A percentile compares a stretch with the other conserved stretches of the same genome.
phyloP scores from a whole-genome alignment of 2,329 filamentous ascomycete genomes.

The Fusarium euwallaceae region DNA sequence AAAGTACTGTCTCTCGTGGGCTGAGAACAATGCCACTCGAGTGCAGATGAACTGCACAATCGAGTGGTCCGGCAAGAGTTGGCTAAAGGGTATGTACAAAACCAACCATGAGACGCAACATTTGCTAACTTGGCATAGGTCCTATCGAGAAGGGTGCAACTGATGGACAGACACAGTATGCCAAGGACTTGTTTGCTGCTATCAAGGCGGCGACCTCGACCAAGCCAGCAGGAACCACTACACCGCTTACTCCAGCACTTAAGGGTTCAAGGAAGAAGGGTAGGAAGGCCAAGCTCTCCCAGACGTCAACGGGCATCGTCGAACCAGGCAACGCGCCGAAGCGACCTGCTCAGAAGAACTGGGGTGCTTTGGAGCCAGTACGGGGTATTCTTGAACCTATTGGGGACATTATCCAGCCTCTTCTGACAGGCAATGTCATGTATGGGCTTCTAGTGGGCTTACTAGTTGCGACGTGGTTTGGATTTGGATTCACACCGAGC shows the following conservation, averaged over 20 bases:
- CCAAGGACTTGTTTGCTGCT: constrained; percentile 81
- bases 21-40: constrained; percentile 85
- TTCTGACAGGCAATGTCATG: constrained; percentile 82
- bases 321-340: constrained; percentile 58
- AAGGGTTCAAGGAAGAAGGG: constrained; percentile 73
- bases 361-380: constrained; percentile 87
- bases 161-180: constrained; percentile 88
- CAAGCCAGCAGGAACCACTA: constrained; percentile 64
- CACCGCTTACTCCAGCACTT: constrained; percentile 58
- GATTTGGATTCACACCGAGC: constrained; percentile 65
- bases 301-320: constrained; percentile 58
- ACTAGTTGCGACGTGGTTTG: constrained; percentile 81
- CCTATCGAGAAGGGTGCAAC: constrained; percentile 96
- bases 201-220: constrained; percentile 80
- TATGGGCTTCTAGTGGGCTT: constrained; percentile 81
- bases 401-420: constrained; percentile 74
- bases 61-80: constrained; percentile 98
- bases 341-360: constrained; percentile 64
- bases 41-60: constrained; percentile 90
- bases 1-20: constrained; percentile 95
- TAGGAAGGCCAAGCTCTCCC: constrained; percentile 64
- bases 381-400: constrained; percentile 78
- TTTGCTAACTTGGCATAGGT: constrained; percentile 65
- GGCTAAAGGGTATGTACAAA: constrained; percentile 84
- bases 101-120: neutral